Evolutionary conservation across 2,329 filamentous ascomycete genomes (phyloP).

Genomic region (Knufia petricola): DNA sequence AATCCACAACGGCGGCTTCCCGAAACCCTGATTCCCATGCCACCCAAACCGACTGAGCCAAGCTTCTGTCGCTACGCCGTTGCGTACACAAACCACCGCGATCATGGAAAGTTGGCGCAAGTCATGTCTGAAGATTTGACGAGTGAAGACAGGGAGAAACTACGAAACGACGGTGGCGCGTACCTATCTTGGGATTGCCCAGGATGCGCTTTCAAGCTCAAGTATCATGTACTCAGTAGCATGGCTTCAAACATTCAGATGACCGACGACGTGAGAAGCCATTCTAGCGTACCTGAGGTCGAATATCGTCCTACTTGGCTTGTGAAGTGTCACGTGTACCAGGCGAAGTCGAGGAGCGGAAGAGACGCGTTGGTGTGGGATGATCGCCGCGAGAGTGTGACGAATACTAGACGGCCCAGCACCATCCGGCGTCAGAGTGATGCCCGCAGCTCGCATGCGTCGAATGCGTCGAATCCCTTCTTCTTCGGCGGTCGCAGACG

Average conservation of each 20-base stretch:
- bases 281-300: slow-evolving; percentile 10
- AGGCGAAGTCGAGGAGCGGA: slow-evolving; percentile 11
- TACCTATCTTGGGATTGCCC: slow-evolving; percentile 23
- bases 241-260: slow-evolving; percentile 16
- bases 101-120: slow-evolving; percentile 17
- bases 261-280: slow-evolving; percentile 20
- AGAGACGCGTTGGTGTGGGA: not conserved
- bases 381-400: not conserved
- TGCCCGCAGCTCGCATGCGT: not conserved
- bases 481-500: not conserved
- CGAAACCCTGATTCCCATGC: slow-evolving; percentile 13
- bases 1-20: slow-evolving; percentile 14
- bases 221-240: slow-evolving; percentile 20
- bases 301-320: slow-evolving; percentile 21
- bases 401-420: not conserved
- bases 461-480: slow-evolving; percentile 4
- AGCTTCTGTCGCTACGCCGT: slow-evolving; percentile 23
- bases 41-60: slow-evolving; percentile 12
- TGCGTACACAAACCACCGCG: slow-evolving; percentile 19
- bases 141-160: slow-evolving; percentile 13
- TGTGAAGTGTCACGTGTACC: slow-evolving; percentile 19
- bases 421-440: slow-evolving; percentile 2
- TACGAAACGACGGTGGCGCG: slow-evolving; percentile 16
- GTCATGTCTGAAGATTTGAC: slow-evolving; percentile 16
- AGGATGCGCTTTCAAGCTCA: slow-evolving; percentile 20